These are phyloP conservation scores for Solanum aculeatissimum DNA, from an alignment of 305 asterid genomes.

Conservation along the genomic window DNA sequence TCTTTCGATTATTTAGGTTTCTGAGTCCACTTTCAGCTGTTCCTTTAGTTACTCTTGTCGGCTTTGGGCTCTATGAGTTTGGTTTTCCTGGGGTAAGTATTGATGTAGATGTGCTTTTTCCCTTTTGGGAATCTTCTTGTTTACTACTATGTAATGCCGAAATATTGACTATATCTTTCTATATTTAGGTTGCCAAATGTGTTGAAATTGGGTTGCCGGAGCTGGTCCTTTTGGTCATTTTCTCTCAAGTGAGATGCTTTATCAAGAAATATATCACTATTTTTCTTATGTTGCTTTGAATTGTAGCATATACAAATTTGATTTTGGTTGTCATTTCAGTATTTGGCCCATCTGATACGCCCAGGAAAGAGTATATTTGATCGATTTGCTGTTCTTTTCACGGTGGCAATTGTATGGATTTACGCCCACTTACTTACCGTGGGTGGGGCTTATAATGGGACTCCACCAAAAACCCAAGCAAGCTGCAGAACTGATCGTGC, in stretches of 20 bases:
- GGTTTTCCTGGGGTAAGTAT: conserved; percentile 85
- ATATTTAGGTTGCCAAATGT: conserved; percentile 73
- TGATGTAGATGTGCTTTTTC: background rate
- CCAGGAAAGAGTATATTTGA: conserved; percentile 65
- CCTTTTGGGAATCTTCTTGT: background rate
- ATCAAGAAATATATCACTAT: background rate
- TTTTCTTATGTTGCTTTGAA: background rate
- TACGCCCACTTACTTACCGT: conserved; percentile 82
- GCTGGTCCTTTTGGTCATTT: conserved; percentile 55
- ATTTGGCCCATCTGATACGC: conserved; percentile 53
- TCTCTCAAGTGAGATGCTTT: conserved; percentile 53
- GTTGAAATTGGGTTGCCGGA: conserved; percentile 81
- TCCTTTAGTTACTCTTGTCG: conserved; percentile 82
- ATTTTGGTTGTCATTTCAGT: conserved; percentile 25
- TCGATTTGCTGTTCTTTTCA: conserved; percentile 77
- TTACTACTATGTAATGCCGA: background rate
- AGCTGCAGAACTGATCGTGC: conserved; percentile 92
- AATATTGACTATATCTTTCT: conserved; percentile 1
- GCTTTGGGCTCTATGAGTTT: conserved; percentile 79
- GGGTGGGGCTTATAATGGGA: conserved; percentile 74
- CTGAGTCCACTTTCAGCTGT: conserved; percentile 86
- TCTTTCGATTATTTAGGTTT: conserved; percentile 25
- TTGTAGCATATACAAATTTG: background rate
- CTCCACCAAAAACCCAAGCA: conserved; percentile 58
- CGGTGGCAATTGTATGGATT: conserved; percentile 81